These are phyloP conservation scores for Paralagenidium karlingii DNA, from an alignment of 352 stramenopile species.

Conservation along the genomic window DNA sequence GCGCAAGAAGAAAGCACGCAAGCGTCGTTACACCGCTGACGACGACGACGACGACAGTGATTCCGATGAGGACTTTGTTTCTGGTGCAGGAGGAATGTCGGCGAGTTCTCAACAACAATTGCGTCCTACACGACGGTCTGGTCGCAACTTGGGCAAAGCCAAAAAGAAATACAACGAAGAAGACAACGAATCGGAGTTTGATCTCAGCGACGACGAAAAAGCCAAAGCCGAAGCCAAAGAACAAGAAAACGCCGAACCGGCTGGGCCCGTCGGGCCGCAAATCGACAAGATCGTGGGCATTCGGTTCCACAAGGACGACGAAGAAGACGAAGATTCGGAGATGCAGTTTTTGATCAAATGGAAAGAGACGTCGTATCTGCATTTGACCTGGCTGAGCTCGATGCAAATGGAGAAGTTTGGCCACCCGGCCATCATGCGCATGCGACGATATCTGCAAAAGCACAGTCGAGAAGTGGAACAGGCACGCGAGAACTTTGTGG, in stretches of 20 bases:
- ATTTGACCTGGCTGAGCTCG: slow-evolving; percentile 96
- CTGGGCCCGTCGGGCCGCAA: slow-evolving; percentile 53
- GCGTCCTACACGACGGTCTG: slow-evolving; percentile 53
- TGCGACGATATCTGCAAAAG: slow-evolving; percentile 79
- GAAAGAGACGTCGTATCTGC: slow-evolving; percentile 94
- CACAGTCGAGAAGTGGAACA: slow-evolving; percentile 74
- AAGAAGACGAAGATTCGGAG: slow-evolving; percentile 25
- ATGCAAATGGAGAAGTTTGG: slow-evolving; percentile 87
- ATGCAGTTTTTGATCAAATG: slow-evolving; percentile 99
- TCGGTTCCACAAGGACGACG: slow-evolving; percentile 58
- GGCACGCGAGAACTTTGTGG: slow-evolving; percentile 55
- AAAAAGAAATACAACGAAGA: slow-evolving; percentile 82
- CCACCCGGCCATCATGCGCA: slow-evolving; percentile 64
- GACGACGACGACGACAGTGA: slow-evolving; percentile 69
- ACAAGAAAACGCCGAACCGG: slow-evolving; percentile 12
- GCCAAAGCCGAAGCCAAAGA: slow-evolving; percentile 9
- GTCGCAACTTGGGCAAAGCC: slow-evolving; percentile 65
- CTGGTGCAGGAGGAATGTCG: slow-evolving; percentile 8
- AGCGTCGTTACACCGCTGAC: slow-evolving; percentile 65
- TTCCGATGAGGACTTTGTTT: slow-evolving; percentile 37
- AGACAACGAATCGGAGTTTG: slow-evolving; percentile 51
- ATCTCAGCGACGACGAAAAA: slow-evolving; percentile 61
- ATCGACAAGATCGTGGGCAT: slow-evolving; percentile 91
- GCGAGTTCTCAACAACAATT: slow-evolving; percentile 24
- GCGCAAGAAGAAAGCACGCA: slow-evolving; percentile 50